These are phyloP conservation scores for Lasiosphaeria ovina DNA, from an alignment of 495 filamentous ascomycete genomes.

Conservation along the genomic window DNA sequence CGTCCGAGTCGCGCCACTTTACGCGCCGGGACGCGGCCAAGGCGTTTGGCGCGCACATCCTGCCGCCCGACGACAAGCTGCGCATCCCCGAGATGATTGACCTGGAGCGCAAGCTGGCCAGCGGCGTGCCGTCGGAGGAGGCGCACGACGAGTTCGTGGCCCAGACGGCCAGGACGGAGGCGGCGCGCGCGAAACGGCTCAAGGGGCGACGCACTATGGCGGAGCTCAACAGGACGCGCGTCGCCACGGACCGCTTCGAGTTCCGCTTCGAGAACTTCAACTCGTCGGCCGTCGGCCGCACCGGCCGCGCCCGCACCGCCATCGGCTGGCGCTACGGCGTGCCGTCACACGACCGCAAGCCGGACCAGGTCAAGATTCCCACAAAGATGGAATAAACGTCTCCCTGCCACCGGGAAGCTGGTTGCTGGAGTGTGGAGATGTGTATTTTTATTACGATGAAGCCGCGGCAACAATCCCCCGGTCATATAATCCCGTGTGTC, in stretches of 20 bases:
- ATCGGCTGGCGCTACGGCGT: constrained; percentile 61
- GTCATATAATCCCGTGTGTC: too few species aligned
- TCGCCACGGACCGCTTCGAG: constrained; percentile 59
- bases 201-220: constrained; percentile 39
- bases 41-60: constrained; percentile 69
- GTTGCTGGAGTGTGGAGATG: too few species aligned
- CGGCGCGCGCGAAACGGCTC: constrained; percentile 31
- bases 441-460: background rate
- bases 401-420: too few species aligned
- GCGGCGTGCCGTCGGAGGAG: constrained; percentile 20
- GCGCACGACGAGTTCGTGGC: constrained; percentile 36
- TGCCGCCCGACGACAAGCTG: constrained; percentile 81
- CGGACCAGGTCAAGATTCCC: constrained; percentile 47
- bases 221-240: constrained; percentile 46
- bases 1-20: constrained; percentile 85
- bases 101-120: constrained; percentile 50
- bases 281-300: constrained; percentile 44
- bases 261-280: constrained; percentile 73
- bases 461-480: too few species aligned
- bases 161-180: constrained; percentile 34
- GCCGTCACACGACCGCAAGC: constrained; percentile 47
- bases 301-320: constrained; percentile 50
- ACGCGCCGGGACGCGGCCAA: constrained; percentile 85
- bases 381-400: constrained; percentile 34
- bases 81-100: constrained; percentile 82